A percentile compares a stretch with the other conserved stretches of the same genome.
phyloP scores from a whole-genome alignment of 2,329 filamentous ascomycete genomes.

The Xylaria sp. region DNA sequence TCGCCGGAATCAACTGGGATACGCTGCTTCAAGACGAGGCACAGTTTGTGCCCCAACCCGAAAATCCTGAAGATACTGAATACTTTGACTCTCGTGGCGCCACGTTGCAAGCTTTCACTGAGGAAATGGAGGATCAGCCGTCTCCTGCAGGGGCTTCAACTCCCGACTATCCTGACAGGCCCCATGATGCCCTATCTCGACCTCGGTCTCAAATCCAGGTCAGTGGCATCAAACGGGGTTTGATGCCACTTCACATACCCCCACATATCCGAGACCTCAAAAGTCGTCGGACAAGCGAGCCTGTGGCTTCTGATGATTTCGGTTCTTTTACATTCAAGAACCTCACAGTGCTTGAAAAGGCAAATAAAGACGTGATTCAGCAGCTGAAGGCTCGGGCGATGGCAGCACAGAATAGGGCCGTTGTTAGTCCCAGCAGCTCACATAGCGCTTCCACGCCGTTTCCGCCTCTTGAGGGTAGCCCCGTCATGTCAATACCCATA shows the following conservation, averaged over 20 bases:
- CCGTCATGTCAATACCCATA: slow-evolving; percentile 70
- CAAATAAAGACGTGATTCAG: slow-evolving; percentile 97
- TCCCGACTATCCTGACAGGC: slow-evolving; percentile 77
- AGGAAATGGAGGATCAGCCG: slow-evolving; percentile 86
- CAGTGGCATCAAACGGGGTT: slow-evolving; percentile 78
- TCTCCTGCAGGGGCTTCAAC: slow-evolving; percentile 68
- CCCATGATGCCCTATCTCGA: slow-evolving; percentile 88
- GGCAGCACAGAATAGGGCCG: slow-evolving; percentile 55
- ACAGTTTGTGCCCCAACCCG: slow-evolving; percentile 85
- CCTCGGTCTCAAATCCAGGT: slow-evolving; percentile 70
- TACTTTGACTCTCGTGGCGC: slow-evolving; percentile 94
- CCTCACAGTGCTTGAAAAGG: slow-evolving; percentile 89
- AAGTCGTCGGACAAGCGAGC: slow-evolving; percentile 83
- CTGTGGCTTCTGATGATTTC: slow-evolving; percentile 84
- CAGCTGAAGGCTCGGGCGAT: slow-evolving; percentile 89
- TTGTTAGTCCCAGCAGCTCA: slow-evolving; percentile 40
- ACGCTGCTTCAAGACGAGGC: slow-evolving; percentile 90
- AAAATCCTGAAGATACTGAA: slow-evolving; percentile 95
- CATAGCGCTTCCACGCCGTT: slow-evolving; percentile 52
- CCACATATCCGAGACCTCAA: slow-evolving; percentile 91
- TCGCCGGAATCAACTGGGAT: slow-evolving; percentile 81
- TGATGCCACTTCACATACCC: slow-evolving; percentile 95
- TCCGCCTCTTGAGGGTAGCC: slow-evolving; percentile 76
- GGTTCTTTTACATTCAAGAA: slow-evolving; percentile 97
- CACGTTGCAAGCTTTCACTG: slow-evolving; percentile 83